Conservation (phyloP, 2,329 filamentous ascomycete genomes). For the Septoria linicola region DNA sequence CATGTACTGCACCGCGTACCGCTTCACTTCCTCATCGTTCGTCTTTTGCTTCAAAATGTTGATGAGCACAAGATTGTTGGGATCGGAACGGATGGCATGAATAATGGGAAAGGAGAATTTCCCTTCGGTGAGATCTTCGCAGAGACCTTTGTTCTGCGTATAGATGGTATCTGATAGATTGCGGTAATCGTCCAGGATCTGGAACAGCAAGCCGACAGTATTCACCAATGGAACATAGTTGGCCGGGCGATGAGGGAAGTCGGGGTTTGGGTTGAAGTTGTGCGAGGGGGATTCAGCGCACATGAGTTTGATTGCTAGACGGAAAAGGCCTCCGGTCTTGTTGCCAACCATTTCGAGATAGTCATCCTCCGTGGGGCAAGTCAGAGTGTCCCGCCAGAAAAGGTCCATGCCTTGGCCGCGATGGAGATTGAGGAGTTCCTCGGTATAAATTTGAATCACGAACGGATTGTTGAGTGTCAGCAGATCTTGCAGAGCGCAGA, state of each 20-base stretch:
- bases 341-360: slow-evolving; percentile 94
- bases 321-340: slow-evolving; percentile 85
- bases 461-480: slow-evolving; percentile 67
- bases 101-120: slow-evolving; percentile 97
- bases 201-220: slow-evolving; percentile 79
- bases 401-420: slow-evolving; percentile 88
- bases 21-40: slow-evolving; percentile 80
- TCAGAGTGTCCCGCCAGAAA: slow-evolving; percentile 83
- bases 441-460: slow-evolving; percentile 70
- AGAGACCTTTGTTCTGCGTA: slow-evolving; percentile 85
- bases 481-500: slow-evolving; percentile 73
- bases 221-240: slow-evolving; percentile 85
- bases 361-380: slow-evolving; percentile 80
- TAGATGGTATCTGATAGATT: slow-evolving; percentile 69
- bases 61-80: slow-evolving; percentile 72
- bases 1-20: slow-evolving; percentile 89
- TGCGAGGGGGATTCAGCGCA: slow-evolving; percentile 63
- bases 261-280: slow-evolving; percentile 21
- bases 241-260: slow-evolving; percentile 25
- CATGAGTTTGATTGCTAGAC: slow-evolving; percentile 83
- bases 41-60: slow-evolving; percentile 93
- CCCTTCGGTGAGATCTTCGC: slow-evolving; percentile 92
- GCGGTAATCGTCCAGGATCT: slow-evolving; percentile 91
- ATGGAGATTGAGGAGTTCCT: slow-evolving; percentile 82
- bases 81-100: slow-evolving; percentile 80